A percentile compares a stretch with the other conserved stretches of the same genome.
Evolutionary conservation across 2,329 filamentous ascomycete genomes (phyloP).

Genomic region (Monosporascus sp.): DNA sequence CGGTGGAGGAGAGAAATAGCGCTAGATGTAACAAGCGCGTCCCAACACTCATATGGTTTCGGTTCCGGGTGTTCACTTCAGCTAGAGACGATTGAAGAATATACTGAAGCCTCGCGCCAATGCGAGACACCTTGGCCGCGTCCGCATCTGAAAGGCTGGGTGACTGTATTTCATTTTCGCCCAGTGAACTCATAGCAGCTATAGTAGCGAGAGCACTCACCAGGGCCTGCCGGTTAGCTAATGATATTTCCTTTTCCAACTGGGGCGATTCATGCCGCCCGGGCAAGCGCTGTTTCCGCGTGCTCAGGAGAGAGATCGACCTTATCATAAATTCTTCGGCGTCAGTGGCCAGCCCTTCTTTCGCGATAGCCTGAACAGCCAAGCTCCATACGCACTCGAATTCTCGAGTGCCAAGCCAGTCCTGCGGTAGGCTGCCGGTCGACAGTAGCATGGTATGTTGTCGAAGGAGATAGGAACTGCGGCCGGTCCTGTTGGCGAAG

Average conservation of each 20-base stretch:
- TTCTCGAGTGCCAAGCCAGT: constrained; percentile 40
- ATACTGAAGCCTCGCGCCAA: constrained; percentile 20
- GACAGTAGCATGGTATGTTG: constrained; percentile 32
- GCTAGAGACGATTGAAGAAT: constrained; percentile 25
- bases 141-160: constrained; percentile 9
- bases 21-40: constrained; percentile 18
- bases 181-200: constrained; percentile 23
- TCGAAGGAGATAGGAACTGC: constrained; percentile 30
- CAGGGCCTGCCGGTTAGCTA: constrained; percentile 31
- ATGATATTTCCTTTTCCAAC: constrained; percentile 14
- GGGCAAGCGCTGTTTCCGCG: constrained; percentile 10
- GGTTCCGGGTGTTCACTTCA: constrained; percentile 11
- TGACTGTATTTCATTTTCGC: constrained; percentile 17
- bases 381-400: constrained; percentile 37
- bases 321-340: constrained; percentile 31
- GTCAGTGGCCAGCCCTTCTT: constrained; percentile 25
- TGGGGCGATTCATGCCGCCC: constrained; percentile 6
- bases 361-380: constrained; percentile 31
- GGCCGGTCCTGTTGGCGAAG: constrained; percentile 27
- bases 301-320: constrained; percentile 29
- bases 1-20: constrained; percentile 18
- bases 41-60: constrained; percentile 10
- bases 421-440: constrained; percentile 29
- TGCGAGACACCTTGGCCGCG: constrained; percentile 11
- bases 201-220: constrained; percentile 37